Evolutionary conservation across 139 green algal genomes (phyloP), one percentile per base, ranked within the genome.

Genomic region (Closterium sp.): DNA sequence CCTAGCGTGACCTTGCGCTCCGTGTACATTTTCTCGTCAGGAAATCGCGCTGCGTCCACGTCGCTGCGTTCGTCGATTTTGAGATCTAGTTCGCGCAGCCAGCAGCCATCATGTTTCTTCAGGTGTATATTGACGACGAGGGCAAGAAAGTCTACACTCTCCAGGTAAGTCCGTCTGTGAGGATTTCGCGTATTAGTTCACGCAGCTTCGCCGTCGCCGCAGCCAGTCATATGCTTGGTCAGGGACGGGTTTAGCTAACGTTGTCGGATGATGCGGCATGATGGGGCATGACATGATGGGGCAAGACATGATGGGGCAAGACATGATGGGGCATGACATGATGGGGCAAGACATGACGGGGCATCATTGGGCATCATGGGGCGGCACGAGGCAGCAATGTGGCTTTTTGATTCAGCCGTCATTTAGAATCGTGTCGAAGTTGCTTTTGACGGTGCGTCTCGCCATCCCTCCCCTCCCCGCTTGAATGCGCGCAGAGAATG

Each of bases 91-190:
- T 79, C 17, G 62, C 19, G 17, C 62, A 0, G 19, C 42, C 62
- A 24, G 19, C 62, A 22, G 13, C 62, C 91, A 99, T 99, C 91
- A 99, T 99, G 98, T 99, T 99, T 92, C 95, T 99, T 9, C 99
- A 99, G 98, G 99, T 98, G 88, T 99, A 98, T 89, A 13, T 93
- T 0, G 96, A 99, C 89, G 97, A 97, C 1, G 91, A 96, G n/a
- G 98, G 97, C 86, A 96, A 97, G 29, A 96, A 97, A 11, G 96
- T 98, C 13, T 99, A 99, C 94, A 99, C 98, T 2, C 92, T 99
- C 10, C 96, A 99, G 97, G 98, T 98, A 84, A 9, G 93, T 89
- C 29, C 42, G 6, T 88, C 88, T 32, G 9, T 84, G 31, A 88
- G 19, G 31, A 31, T 21, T 31, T 31, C 70, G 17, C 32, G 2